These are phyloP conservation scores for Beauveria australis DNA, from an alignment of 2,329 filamentous ascomycete species.

Conservation along the genomic window DNA sequence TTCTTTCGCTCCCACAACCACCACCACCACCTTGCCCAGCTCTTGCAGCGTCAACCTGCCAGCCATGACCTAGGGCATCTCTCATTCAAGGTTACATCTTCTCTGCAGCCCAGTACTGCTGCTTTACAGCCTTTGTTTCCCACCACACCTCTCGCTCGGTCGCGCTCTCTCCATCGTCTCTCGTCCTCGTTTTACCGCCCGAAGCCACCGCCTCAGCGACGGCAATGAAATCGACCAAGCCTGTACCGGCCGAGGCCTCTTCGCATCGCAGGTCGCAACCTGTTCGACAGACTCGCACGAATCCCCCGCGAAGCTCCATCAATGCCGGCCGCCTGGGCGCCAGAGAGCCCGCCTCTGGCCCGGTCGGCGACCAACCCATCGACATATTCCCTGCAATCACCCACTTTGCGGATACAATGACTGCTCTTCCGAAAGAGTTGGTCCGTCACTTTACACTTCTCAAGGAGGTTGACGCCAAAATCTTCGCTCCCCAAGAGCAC, in stretches of 20 bases:
- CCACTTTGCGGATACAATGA: constrained; percentile 84
- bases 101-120: background rate
- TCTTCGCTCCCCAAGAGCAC: constrained; percentile 77
- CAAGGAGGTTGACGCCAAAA: constrained; percentile 96
- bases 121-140: background rate
- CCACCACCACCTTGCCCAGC: background rate
- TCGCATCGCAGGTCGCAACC: constrained; percentile 55
- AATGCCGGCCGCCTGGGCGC: constrained; percentile 34
- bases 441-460: constrained; percentile 91
- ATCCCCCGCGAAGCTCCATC: constrained; percentile 49
- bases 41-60: constrained; percentile 1
- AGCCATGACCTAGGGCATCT: constrained; percentile 16
- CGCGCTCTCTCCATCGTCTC: constrained; percentile 1
- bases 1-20: constrained; percentile 4
- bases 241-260: constrained; percentile 31
- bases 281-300: constrained; percentile 56
- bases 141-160: constrained; percentile 12
- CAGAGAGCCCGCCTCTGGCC: constrained; percentile 37
- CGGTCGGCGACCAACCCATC: constrained; percentile 49
- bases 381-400: constrained; percentile 60
- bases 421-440: constrained; percentile 87
- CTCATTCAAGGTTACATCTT: constrained; percentile 12
- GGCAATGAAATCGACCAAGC: constrained; percentile 49
- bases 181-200: constrained; percentile 7
- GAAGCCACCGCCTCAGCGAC: constrained; percentile 8